These are phyloP conservation scores for Dicorynia guianensis DNA, from an alignment of 306 rosid species.

Conservation along the genomic window DNA sequence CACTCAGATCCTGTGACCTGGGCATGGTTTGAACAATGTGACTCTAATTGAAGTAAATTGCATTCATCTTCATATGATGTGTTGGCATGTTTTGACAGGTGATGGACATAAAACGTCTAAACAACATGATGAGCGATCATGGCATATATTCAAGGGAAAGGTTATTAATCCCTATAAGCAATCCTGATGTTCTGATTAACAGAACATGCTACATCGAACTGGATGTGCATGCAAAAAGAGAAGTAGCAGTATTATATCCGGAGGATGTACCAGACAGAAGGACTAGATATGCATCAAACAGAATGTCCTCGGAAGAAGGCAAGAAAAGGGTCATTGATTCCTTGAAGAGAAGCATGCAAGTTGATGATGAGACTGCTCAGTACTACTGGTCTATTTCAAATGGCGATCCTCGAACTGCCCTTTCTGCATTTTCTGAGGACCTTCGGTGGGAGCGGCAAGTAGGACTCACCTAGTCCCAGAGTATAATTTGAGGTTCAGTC, in stretches of 20 bases:
- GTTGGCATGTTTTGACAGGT: constrained; percentile 58
- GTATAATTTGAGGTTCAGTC: constrained; percentile 1
- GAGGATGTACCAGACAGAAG: constrained; percentile 60
- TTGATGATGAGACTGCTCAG: constrained; percentile 85
- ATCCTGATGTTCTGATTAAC: constrained; percentile 62
- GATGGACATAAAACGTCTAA: constrained; percentile 80
- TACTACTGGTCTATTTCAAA: constrained; percentile 83
- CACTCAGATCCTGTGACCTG: no score
- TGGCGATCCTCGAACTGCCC: constrained; percentile 91
- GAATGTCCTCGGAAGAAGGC: constrained; percentile 57
- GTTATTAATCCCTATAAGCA: constrained; percentile 77
- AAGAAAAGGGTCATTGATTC: constrained; percentile 77
- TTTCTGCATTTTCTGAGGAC: constrained; percentile 79
- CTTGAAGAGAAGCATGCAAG: constrained; percentile 87
- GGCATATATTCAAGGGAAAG: constrained; percentile 96
- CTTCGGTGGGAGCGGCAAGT: constrained; percentile 78
- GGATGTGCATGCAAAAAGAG: constrained; percentile 82
- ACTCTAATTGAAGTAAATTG: constrained; percentile 4
- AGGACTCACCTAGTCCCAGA: constrained; percentile 46
- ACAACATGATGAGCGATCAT: constrained; percentile 98
- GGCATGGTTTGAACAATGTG: no score
- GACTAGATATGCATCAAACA: constrained; percentile 31
- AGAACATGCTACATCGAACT: constrained; percentile 81
- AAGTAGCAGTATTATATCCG: constrained; percentile 85
- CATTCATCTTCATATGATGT: not conserved